A percentile compares a stretch with the other conserved stretches of the same genome.
These are phyloP conservation scores for Dactylellina leptospora DNA, from an alignment of 2,329 filamentous ascomycete species.

Conservation along the genomic window DNA sequence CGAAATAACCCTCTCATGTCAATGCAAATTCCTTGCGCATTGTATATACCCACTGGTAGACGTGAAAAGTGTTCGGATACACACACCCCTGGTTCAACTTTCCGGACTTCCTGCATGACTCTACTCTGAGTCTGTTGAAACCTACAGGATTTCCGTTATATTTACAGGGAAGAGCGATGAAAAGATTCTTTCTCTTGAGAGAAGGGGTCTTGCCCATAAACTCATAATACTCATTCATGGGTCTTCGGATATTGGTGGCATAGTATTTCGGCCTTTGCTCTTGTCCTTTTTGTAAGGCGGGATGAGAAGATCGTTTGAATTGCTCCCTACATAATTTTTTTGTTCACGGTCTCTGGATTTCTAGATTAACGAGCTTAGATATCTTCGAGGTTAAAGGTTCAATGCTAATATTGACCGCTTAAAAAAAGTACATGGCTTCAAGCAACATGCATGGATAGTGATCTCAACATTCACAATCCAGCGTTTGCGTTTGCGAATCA, in stretches of 20 bases:
- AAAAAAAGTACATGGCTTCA: too few species aligned
- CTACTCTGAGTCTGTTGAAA: too few species aligned
- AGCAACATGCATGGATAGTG: too few species aligned
- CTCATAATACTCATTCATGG: slow-evolving; percentile 48
- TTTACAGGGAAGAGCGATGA: slow-evolving; percentile 43
- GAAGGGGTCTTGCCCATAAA: slow-evolving; percentile 33
- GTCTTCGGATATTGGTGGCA: slow-evolving; percentile 42
- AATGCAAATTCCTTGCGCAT: slow-evolving; percentile 2
- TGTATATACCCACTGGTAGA: not conserved
- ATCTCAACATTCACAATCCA: too few species aligned
- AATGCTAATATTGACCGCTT: too few species aligned
- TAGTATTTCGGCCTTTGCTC: slow-evolving; percentile 48
- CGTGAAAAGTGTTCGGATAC: too few species aligned
- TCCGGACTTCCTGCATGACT: slow-evolving; percentile 49
- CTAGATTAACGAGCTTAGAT: too few species aligned
- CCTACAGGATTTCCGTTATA: slow-evolving; percentile 53
- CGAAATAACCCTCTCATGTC: too few species aligned
- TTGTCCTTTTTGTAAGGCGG: not conserved
- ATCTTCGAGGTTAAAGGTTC: too few species aligned
- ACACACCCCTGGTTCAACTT: slow-evolving; percentile 53
- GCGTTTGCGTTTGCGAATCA: too few species aligned
- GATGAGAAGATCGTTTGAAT: slow-evolving; percentile 45
- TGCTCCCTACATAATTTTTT: slow-evolving; percentile 36
- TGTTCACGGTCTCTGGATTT: too few species aligned
- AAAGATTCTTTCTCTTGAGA: slow-evolving; percentile 7